These are phyloP conservation scores for Passalora sequoiae DNA, from an alignment of 2,329 filamentous ascomycete species.

Conservation along the genomic window DNA sequence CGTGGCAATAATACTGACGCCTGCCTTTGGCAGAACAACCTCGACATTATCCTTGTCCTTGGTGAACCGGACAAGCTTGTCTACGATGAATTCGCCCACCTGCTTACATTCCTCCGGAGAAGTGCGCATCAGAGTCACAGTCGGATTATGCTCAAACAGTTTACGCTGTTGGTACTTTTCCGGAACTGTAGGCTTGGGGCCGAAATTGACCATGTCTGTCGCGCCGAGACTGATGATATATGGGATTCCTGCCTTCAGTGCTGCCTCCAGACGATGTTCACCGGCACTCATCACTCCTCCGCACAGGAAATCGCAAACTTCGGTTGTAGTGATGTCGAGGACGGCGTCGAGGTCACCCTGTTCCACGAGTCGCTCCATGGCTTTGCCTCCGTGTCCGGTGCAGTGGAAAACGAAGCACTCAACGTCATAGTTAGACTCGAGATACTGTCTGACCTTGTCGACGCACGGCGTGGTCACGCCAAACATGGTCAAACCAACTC, in stretches of 20 bases:
- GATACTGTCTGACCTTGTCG: conserved; percentile 48
- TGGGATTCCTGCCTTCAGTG: conserved; percentile 54
- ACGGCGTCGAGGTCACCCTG: conserved; percentile 59
- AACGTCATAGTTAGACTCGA: conserved; percentile 45
- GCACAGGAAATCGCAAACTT: conserved; percentile 59
- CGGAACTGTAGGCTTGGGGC: conserved; percentile 52
- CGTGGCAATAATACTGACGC: conserved; percentile 57
- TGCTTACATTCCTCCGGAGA: conserved; percentile 51
- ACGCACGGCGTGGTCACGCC: conserved; percentile 66
- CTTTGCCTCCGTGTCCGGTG: conserved; percentile 61
- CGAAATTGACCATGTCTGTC: conserved; percentile 61
- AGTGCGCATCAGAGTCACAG: conserved; percentile 62
- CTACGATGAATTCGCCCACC: conserved; percentile 54
- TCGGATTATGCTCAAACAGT: conserved; percentile 61
- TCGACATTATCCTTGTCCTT: conserved; percentile 43
- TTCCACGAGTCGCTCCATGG: conserved; percentile 61
- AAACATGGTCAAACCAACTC: conserved; percentile 67
- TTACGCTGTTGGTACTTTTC: conserved; percentile 48
- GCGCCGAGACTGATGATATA: conserved; percentile 49
- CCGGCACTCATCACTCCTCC: conserved; percentile 62
- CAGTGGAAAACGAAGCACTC: conserved; percentile 66
- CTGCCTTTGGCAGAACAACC: conserved; percentile 56
- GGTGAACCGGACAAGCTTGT: conserved; percentile 46
- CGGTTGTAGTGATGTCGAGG: conserved; percentile 66
- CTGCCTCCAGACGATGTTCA: conserved; percentile 52